Percentiles rank a stretch among this genome's conserved stretches.
phyloP scores from a whole-genome alignment of 345 rosid genomes.

The Passiflora organensis region DNA sequence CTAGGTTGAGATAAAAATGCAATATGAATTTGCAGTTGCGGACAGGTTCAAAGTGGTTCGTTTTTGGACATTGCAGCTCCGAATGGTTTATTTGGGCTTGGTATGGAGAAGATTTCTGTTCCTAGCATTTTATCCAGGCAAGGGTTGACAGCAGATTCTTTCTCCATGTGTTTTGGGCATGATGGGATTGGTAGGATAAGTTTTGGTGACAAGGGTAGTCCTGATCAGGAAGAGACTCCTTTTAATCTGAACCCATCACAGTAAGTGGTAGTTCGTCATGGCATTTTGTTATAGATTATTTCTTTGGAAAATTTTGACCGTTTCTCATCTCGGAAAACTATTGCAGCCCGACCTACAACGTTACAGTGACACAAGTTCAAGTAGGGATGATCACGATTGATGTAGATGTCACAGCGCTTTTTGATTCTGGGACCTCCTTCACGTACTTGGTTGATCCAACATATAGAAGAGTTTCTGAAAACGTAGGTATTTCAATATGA shows the following conservation, averaged over 20 bases:
- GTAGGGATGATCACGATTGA: slow-evolving; percentile 53
- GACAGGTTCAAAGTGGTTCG: slow-evolving; percentile 89
- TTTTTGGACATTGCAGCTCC: slow-evolving; percentile 88
- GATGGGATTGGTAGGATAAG: slow-evolving; percentile 84
- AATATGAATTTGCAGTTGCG: slow-evolving; percentile 71
- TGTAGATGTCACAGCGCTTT: slow-evolving; percentile 57
- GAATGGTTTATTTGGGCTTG: slow-evolving; percentile 77
- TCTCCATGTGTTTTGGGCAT: slow-evolving; percentile 84
- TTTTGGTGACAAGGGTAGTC: slow-evolving; percentile 82
- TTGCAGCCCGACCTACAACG: slow-evolving; percentile 69
- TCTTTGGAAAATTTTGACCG: slow-evolving; percentile 4
- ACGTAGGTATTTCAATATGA: slow-evolving; percentile 37
- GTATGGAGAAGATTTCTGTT: slow-evolving; percentile 85
- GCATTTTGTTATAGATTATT: background rate
- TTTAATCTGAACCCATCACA: slow-evolving; percentile 69
- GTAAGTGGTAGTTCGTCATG: slow-evolving; percentile 63
- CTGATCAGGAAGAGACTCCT: slow-evolving; percentile 78
- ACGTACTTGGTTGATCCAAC: slow-evolving; percentile 63
- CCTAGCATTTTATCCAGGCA: slow-evolving; percentile 76
- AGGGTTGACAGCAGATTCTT: slow-evolving; percentile 66
- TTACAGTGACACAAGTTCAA: slow-evolving; percentile 55
- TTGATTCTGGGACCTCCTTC: slow-evolving; percentile 86
- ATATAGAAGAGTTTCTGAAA: slow-evolving; percentile 49
- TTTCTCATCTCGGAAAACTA: slow-evolving; percentile 9
- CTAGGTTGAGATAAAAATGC: slow-evolving; percentile 24